Percentiles rank a stretch among this genome's conserved stretches.
Conservation (phyloP, 2,329 filamentous ascomycete species). For the Paramyrothecium roridum region DNA sequence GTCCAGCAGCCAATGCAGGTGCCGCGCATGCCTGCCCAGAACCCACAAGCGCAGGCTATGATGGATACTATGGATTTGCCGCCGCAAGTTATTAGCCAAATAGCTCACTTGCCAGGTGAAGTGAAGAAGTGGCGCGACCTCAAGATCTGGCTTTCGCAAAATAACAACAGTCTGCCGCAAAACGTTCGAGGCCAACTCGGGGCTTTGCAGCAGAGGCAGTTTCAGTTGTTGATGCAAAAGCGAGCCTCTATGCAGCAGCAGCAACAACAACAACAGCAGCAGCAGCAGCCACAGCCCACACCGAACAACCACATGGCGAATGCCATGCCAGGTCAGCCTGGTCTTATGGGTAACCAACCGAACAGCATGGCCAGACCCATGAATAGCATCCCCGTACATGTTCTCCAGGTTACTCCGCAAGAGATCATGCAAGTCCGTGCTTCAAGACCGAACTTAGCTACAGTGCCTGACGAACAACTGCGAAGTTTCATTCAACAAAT, state of each 20-base stretch:
- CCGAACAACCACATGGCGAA: conserved; percentile 14
- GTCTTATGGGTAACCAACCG: conserved; percentile 26
- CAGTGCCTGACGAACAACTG: conserved; percentile 29
- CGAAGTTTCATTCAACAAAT: conserved; percentile 25
- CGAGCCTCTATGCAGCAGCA: conserved; percentile 24
- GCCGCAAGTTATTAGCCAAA: conserved; percentile 24
- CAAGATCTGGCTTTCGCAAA: conserved; percentile 37
- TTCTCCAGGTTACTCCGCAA: conserved; percentile 28
- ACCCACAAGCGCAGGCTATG: conserved; percentile 30
- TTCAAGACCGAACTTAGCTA: conserved; percentile 17
- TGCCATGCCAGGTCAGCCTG: conserved; percentile 17
- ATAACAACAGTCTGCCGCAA: conserved; percentile 28
- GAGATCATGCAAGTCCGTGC: conserved; percentile 28
- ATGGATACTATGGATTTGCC: conserved; percentile 50
- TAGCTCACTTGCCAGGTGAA: conserved; percentile 33
- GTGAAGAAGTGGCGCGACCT: conserved; percentile 49
- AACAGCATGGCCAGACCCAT: conserved; percentile 19
- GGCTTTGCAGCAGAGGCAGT: conserved; percentile 35
- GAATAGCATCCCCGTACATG: conserved; percentile 22
- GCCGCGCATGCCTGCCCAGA: conserved; percentile 19
- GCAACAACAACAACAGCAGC: conserved; percentile 18
- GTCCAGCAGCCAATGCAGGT: conserved; percentile 24
- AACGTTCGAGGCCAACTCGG: conserved; percentile 27
- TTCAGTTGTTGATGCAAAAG: conserved; percentile 27
- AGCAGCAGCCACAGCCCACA: conserved; percentile 8